A percentile compares a stretch with the other conserved stretches of the same genome.
phyloP scores from a whole-genome alignment of 1,284 basidiomycete species.

The Bjerkandera adusta region DNA sequence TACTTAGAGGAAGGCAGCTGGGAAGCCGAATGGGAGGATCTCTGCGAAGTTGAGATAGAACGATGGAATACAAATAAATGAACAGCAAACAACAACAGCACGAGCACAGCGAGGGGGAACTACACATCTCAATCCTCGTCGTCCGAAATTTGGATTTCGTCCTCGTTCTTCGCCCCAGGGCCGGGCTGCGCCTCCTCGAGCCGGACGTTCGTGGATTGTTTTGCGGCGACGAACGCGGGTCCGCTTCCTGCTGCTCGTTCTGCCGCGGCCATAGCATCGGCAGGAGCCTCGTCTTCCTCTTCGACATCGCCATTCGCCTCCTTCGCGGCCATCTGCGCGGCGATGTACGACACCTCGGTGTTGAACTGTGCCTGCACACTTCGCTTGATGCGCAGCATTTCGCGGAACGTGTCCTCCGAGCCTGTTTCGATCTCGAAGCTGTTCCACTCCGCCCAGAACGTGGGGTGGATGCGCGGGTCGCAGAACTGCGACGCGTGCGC shows the following conservation, averaged over 20 bases:
- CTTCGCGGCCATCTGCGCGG: constrained; percentile 77
- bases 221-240: constrained; percentile 37
- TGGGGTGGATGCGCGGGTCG: constrained; percentile 86
- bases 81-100: constrained; percentile 15
- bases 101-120: constrained; percentile 15
- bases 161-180: constrained; percentile 51
- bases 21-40: constrained; percentile 71
- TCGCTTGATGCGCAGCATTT: constrained; percentile 98
- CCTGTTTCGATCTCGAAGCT: constrained; percentile 97
- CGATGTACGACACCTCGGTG: constrained; percentile 89
- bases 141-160: constrained; percentile 84
- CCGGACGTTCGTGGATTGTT: constrained; percentile 24
- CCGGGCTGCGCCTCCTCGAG: constrained; percentile 26
- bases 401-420: constrained; percentile 97
- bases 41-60: constrained; percentile 71
- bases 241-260: constrained; percentile 40
- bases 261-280: constrained; percentile 71
- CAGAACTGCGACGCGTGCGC: constrained; percentile 98
- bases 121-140: constrained; percentile 69
- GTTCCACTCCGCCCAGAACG: constrained; percentile 98
- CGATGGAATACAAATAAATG: constrained; percentile 49
- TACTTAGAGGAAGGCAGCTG: constrained; percentile 64
- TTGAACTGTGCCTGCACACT: constrained; percentile 99
- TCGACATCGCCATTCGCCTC: constrained; percentile 47
- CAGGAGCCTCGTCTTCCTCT: constrained; percentile 55